Evolutionary conservation across 768 basidiomycete species (phyloP).

Genomic region (Gloeopeniophorella convolvens): DNA sequence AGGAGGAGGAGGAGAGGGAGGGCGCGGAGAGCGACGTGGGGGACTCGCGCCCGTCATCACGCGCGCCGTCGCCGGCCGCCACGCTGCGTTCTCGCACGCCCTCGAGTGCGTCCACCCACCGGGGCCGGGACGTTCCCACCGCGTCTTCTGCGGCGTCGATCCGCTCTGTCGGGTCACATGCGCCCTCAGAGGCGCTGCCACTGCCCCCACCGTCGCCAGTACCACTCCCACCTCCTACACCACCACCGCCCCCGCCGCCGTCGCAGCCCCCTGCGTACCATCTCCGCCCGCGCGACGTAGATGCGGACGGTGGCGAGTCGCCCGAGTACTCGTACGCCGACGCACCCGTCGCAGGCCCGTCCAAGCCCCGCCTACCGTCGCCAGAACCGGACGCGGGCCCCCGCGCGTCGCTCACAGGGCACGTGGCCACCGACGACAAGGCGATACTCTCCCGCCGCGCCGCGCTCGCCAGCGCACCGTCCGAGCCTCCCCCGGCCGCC

Average conservation of each 20-base stretch:
- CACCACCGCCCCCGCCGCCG: background rate
- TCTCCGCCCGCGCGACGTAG: background rate
- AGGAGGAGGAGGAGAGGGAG: background rate
- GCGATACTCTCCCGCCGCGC: slow-evolving; percentile 29
- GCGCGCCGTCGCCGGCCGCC: slow-evolving; percentile 6
- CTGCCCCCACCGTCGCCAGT: background rate
- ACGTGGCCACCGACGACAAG: slow-evolving; percentile 35
- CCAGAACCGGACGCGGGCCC: background rate
- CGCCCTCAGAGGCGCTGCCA: background rate
- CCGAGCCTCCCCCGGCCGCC: background rate
- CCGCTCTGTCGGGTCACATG: background rate
- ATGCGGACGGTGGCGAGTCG: background rate
- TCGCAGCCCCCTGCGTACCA: slow-evolving; percentile 18
- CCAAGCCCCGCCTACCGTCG: slow-evolving; percentile 4
- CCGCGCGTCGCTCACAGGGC: slow-evolving; percentile 22
- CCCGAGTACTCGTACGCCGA: background rate
- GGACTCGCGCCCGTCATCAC: background rate
- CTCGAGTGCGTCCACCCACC: too few species aligned
- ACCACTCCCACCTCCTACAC: background rate
- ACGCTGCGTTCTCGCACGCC: background rate
- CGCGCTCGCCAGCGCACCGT: slow-evolving; percentile 20
- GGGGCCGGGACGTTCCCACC: background rate
- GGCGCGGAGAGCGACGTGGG: background rate
- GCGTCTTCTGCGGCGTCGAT: background rate
- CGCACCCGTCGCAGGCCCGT: background rate